Base-by-base conservation (phyloP, 164 flowering plant species). In the Santalum album region DNA sequence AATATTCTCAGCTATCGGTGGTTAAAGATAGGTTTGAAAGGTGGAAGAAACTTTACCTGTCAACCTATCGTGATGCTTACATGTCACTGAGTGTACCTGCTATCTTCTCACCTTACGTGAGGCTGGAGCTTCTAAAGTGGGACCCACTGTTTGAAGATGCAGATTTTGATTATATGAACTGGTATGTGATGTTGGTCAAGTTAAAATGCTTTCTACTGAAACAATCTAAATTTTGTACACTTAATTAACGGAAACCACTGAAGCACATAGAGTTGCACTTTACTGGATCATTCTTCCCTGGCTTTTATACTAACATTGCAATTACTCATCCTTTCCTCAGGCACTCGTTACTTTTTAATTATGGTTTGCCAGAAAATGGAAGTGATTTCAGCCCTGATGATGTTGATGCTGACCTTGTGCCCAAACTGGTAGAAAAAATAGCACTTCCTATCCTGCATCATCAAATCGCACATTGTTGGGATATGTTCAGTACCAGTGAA, bases 61-160 rank as follows among this genome's bases (percentile, higher is more conserved):
- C 80, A 7, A 76, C 68, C 61, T 94, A 94, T 62, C 78, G 75
- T 22, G 97, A 90, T 78, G 96, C 97, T 49, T 94, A 87, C 63
- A 82, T 83, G 80, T 77, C 99, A 25, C 48, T 83, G 17, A 87
- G 90, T 59, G 60, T 61, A 34, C 95, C 97, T 55, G 65, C 83
- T 49, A 83, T 94, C 53, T 85, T 90, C 64, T 87, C 99, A 42
- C 95, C 96, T 2, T 94, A 80, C 69, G 97, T 94, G 60, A 81
- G 96, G 63, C 53, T 90, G 68, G 99, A 94, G 75, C 97, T 94
- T 67, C 69, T 87, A 44, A 83, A 80, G 73, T 94, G 99, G 99
- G 96, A 94, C 38, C 97, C 97, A 6, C 89, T 94, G 23, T 78
- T 81, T 65, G 79, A 74, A 49, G 78, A 77, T 54, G 54, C 69